Evolutionary conservation across 2,329 filamentous ascomycete genomes (phyloP), one percentile per base, ranked within the genome.

Genomic region (Pyricularia pennisetigena): DNA sequence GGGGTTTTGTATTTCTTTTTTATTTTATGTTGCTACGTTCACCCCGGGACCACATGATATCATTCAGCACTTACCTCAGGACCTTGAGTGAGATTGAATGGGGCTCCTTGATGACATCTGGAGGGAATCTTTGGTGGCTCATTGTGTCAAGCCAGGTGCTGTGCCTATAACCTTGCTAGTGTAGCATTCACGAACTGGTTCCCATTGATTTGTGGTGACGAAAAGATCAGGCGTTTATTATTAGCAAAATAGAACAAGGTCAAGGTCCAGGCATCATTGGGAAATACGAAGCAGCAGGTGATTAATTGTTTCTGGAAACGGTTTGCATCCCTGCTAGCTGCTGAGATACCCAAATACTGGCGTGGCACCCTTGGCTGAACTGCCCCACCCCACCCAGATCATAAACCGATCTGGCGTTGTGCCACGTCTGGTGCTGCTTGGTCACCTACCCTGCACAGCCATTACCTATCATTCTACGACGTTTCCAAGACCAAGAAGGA

Each of bases 21-120:
- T 12, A 14, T 9, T 12, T 32, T 41, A n/a, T n/a, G n/a, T 41
- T 41, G 14, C 32, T 14, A 26, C 28, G n/a, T 26, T 32, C 10
- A 28, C 35, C 26, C 70, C 66, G 24, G 16, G n/a, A 10, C 5
- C 9, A 20, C 16, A 63, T 28, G 29, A 16, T 28, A 23, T 28
- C 30, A 23, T 14, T 26, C 35, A 10, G 10, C 30, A 67, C 76
- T 71, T 80, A 89, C 89, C 89, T 82, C 54, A 91, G 81, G 66
- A 91, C 91, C 81, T 94, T 94, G 67, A 94, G 81, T 67, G 90
- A 93, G 64, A 94, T 86, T 24, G 89, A 87, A 78, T 94, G 91
- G 54, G 91, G 90, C 78, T 94, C 91, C 77, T 92, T 92, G 70
- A 84, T 78, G 2, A 82, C 79, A 69, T 87, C 85, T 16, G 85